phyloP scores from a whole-genome alignment of 2,329 filamentous ascomycete genomes.

The Verticillium nonalfalfae region DNA sequence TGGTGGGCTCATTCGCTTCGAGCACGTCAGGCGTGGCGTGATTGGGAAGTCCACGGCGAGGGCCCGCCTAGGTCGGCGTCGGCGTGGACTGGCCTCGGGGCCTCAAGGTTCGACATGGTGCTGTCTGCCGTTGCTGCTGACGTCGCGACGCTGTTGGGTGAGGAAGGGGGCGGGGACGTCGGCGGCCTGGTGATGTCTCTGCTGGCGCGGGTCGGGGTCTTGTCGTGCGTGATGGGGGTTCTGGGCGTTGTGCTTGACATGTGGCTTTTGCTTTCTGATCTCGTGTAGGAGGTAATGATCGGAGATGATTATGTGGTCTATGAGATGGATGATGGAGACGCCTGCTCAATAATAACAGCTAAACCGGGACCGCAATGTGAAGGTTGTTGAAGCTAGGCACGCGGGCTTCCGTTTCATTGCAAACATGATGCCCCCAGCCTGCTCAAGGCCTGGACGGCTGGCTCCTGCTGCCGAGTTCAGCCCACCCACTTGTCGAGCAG shows the following conservation, averaged over 20 bases:
- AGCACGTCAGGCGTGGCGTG: no score
- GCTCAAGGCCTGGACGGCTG: neutral
- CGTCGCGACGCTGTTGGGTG: neutral
- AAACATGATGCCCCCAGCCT: no score
- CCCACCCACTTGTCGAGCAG: slow-evolving; percentile 48
- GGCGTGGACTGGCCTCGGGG: neutral
- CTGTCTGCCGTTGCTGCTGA: neutral
- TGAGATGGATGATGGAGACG: no score
- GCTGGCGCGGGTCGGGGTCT: neutral
- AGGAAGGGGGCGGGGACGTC: neutral
- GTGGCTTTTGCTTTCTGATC: neutral
- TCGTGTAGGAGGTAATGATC: neutral
- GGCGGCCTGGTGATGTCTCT: neutral
- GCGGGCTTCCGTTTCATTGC: neutral
- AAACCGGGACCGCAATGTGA: no score
- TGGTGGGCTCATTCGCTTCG: no score
- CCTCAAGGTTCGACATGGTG: neutral
- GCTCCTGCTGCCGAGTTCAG: neutral
- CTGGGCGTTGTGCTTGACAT: neutral
- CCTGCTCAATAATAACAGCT: no score
- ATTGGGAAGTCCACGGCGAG: no score
- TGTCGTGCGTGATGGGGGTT: neutral
- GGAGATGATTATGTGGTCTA: no score
- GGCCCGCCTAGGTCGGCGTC: no score
- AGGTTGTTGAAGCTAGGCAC: no score